These are phyloP conservation scores for Penicillium lagena DNA, from an alignment of 495 filamentous ascomycete genomes.

Conservation along the genomic window DNA sequence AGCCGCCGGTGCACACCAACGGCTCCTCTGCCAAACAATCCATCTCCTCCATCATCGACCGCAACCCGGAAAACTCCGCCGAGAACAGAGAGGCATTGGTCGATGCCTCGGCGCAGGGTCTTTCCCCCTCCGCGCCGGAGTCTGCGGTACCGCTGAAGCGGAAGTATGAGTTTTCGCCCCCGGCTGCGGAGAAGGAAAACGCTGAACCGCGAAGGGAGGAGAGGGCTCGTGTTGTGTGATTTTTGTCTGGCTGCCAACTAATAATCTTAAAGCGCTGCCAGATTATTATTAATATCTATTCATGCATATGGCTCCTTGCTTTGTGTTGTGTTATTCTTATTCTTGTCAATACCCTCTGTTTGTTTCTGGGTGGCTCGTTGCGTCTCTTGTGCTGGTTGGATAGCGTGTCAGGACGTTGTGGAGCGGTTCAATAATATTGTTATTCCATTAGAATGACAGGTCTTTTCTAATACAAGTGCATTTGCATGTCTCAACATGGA, in stretches of 20 bases:
- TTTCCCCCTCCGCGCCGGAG: constrained; percentile 12
- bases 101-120: constrained; percentile 12
- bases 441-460: too few relatives aligned
- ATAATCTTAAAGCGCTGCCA: too few relatives aligned
- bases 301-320: too few relatives aligned
- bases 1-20: constrained; percentile 8
- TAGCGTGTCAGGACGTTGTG: neutral
- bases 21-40: constrained; percentile 37
- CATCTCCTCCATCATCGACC: constrained; percentile 43
- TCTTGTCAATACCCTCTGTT: constrained; percentile 21
- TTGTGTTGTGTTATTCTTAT: neutral
- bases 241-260: constrained; percentile 4
- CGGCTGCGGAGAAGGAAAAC: constrained; percentile 20
- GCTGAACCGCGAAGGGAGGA: constrained; percentile 15
- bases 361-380: constrained; percentile 13
- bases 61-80: constrained; percentile 17
- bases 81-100: constrained; percentile 16
- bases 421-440: too few relatives aligned
- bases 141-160: constrained; percentile 16
- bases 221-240: constrained; percentile 14
- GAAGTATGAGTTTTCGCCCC: constrained; percentile 20
- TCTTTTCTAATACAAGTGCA: too few relatives aligned
- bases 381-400: constrained; percentile 6
- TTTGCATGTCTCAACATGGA: too few relatives aligned
- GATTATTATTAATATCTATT: too few relatives aligned